These are phyloP conservation scores for Chytriomyces sp. DNA, from an alignment of 192 early-diverging fungal species.

Conservation along the genomic window DNA sequence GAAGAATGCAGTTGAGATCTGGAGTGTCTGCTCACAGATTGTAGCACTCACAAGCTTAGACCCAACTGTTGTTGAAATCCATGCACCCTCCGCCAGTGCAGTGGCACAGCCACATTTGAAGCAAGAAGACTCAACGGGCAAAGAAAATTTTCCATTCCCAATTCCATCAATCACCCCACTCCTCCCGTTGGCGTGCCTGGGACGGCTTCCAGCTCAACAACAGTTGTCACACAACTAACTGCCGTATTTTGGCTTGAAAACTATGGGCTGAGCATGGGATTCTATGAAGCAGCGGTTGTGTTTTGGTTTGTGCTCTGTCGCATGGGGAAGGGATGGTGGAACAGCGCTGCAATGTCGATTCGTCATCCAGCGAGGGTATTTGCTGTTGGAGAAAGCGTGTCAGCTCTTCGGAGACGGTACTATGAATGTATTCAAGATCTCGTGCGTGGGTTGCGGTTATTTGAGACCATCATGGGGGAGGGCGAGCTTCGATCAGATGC, in stretches of 20 bases:
- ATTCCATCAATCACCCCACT: too few relatives aligned
- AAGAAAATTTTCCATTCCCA: too few relatives aligned
- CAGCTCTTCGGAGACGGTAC: not conserved
- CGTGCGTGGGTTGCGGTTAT: not conserved
- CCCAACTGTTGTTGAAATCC: not conserved
- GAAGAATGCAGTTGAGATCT: not conserved
- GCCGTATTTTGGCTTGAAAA: not conserved
- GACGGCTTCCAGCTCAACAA: not conserved
- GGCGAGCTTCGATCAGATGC: not conserved
- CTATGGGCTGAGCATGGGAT: not conserved
- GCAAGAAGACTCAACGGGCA: too few relatives aligned
- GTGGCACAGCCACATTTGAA: too few relatives aligned
- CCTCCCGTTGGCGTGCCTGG: too few relatives aligned
- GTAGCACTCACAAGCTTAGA: not conserved
- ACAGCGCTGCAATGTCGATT: not conserved
- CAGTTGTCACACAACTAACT: not conserved
- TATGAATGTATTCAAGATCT: not conserved
- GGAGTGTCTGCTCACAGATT: not conserved
- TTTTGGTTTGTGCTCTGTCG: not conserved
- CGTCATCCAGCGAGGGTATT: not conserved
- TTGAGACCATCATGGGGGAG: not conserved
- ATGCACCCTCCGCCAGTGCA: not conserved
- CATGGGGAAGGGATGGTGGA: not conserved
- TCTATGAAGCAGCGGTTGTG: not conserved
- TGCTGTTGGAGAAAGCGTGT: not conserved